Conservation (phyloP, 495 filamentous ascomycete genomes). For the Aspergillus avenaceus region DNA sequence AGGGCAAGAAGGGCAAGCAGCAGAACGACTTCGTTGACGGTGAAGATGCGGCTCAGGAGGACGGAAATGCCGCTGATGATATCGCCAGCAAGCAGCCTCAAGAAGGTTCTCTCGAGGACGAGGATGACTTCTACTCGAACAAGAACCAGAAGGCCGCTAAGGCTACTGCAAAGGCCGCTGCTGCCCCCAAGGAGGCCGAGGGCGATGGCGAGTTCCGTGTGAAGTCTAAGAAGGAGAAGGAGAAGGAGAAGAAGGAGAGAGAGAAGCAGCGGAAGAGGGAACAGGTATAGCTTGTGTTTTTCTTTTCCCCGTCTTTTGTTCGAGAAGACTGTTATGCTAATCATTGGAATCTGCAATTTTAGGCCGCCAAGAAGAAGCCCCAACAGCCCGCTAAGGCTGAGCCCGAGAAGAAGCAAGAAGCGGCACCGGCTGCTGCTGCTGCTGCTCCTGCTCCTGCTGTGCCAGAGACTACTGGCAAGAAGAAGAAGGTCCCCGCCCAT, state of each 20-base stretch:
- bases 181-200: slow-evolving; percentile 27
- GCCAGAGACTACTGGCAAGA: slow-evolving; percentile 62
- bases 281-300: slow-evolving; percentile 51
- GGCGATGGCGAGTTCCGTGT: slow-evolving; percentile 63
- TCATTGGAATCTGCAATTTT: slow-evolving; percentile 9
- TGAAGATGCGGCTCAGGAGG: slow-evolving; percentile 55
- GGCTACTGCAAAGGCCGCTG: slow-evolving; percentile 37
- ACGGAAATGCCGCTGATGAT: slow-evolving; percentile 39
- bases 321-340: neutral
- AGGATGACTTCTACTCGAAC: slow-evolving; percentile 68
- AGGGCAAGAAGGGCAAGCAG: slow-evolving; percentile 82
- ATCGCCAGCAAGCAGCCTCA: slow-evolving; percentile 69
- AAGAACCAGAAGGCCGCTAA: slow-evolving; percentile 59
- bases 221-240: slow-evolving; percentile 94
- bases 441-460: slow-evolving; percentile 32
- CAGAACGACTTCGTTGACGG: slow-evolving; percentile 70
- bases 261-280: slow-evolving; percentile 94
- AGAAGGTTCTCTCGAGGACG: slow-evolving; percentile 79
- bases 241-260: slow-evolving; percentile 88
- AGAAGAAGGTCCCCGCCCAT: slow-evolving; percentile 84
- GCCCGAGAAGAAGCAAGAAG: slow-evolving; percentile 24
- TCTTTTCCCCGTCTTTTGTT: neutral
- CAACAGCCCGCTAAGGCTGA: slow-evolving; percentile 25
- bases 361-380: slow-evolving; percentile 62
- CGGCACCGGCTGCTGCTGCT: slow-evolving; percentile 34